phyloP scores from a whole-genome alignment of 73 alveolate genomes.

The Loxodes magnus region DNA sequence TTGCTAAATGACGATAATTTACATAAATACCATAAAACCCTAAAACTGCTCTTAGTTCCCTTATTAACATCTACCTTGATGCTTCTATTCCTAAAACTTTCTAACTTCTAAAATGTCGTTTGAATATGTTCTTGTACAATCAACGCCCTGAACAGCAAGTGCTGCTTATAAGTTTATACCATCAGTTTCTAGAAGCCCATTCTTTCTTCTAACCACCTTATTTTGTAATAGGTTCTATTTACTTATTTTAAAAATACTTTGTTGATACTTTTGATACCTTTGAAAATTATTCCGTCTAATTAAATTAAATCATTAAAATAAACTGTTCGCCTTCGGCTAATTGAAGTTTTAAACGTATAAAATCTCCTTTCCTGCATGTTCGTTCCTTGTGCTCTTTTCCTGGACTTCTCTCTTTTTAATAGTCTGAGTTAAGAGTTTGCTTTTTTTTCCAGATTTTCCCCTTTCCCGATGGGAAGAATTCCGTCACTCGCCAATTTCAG shows the following conservation, averaged over 20 bases:
- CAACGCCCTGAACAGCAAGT: slow-evolving; percentile 61
- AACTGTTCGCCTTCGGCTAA: no score
- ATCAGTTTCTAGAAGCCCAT: slow-evolving; percentile 96
- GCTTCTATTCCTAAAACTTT: slow-evolving; percentile 84
- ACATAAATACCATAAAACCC: slow-evolving; percentile 83
- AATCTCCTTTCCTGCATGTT: no score
- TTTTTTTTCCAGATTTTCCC: no score
- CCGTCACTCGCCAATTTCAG: no score
- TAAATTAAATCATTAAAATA: no score
- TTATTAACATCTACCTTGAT: slow-evolving; percentile 60
- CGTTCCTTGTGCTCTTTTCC: no score
- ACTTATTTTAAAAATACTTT: slow-evolving; percentile 79
- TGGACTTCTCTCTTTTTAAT: no score
- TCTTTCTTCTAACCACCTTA: slow-evolving; percentile 66
- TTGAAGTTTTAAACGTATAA: no score
- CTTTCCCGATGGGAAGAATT: no score
- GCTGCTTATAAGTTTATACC: slow-evolving; percentile 74
- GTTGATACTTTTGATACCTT: slow-evolving; percentile 78
- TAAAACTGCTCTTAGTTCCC: slow-evolving; percentile 80
- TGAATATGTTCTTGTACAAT: slow-evolving; percentile 56
- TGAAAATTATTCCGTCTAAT: no score
- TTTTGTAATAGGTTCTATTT: slow-evolving; percentile 27
- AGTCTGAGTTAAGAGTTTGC: no score
- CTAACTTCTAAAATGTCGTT: slow-evolving; percentile 73
- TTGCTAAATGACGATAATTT: slow-evolving; percentile 85